phyloP scores from a whole-genome alignment of 1,284 basidiomycete species.

The Ceratobasidium theobromae region DNA sequence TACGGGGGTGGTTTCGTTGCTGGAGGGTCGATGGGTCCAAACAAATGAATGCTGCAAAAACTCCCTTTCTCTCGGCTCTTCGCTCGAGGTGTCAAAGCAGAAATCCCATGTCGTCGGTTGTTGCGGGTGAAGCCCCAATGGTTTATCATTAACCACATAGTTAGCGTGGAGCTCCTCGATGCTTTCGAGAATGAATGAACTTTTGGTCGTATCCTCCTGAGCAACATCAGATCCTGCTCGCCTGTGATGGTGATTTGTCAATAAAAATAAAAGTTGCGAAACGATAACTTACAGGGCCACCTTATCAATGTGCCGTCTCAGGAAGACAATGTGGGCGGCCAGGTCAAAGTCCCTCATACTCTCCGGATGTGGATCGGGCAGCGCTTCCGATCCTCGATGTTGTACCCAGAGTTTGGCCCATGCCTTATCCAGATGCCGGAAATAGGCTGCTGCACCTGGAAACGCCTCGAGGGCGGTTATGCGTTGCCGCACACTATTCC shows the following conservation, averaged over 20 bases:
- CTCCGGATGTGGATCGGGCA: conserved; percentile 71
- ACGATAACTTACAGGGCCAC: conserved; percentile 66
- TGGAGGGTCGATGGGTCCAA: conserved; percentile 46
- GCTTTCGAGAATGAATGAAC: conserved; percentile 49
- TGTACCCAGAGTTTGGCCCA: conserved; percentile 78
- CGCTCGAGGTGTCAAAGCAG: conserved; percentile 66
- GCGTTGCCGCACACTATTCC: conserved; percentile 67
- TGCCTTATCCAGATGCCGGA: conserved; percentile 74
- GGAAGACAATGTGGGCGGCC: conserved; percentile 71
- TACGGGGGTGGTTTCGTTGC: neutral
- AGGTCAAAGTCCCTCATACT: conserved; percentile 77
- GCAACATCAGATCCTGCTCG: neutral
- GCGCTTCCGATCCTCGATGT: conserved; percentile 62
- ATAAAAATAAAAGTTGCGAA: neutral
- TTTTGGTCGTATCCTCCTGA: conserved; percentile 17
- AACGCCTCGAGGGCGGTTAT: conserved; percentile 57
- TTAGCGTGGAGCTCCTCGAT: conserved; percentile 51
- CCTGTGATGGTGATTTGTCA: neutral
- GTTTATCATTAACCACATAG: conserved; percentile 56
- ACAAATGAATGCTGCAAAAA: conserved; percentile 61
- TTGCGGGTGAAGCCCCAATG: conserved; percentile 19
- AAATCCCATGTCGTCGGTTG: conserved; percentile 58
- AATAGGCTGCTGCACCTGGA: conserved; percentile 71
- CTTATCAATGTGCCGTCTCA: conserved; percentile 81
- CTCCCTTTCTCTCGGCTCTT: conserved; percentile 73